Percentiles rank a stretch among this genome's conserved stretches.
Evolutionary conservation across 116 monocot genomes (phyloP).

Genomic region (Posidonia oceanica): DNA sequence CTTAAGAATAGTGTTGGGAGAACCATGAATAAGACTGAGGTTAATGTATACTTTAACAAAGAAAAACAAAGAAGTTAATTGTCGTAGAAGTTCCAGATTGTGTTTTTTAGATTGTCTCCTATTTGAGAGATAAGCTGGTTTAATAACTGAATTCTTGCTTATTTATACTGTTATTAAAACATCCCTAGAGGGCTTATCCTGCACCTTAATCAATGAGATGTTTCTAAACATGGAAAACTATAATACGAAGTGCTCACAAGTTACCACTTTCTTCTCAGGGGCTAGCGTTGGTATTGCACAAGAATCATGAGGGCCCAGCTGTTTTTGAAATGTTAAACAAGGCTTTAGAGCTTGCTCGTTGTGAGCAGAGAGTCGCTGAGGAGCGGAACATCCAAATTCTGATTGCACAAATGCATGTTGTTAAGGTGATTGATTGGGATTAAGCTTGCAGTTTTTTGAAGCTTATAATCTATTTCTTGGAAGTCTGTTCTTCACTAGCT

Average conservation of each 20-base stretch:
- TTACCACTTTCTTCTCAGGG: conserved; percentile 32
- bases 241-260: too few species aligned
- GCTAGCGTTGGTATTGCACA: conserved; percentile 76
- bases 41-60: too few species aligned
- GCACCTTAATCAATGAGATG: too few species aligned
- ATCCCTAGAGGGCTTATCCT: too few species aligned
- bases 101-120: background rate
- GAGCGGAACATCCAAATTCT: conserved; percentile 73
- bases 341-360: conserved; percentile 59
- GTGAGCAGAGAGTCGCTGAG: conserved; percentile 62
- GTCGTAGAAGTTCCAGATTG: background rate
- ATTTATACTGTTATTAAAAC: background rate
- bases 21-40: too few species aligned
- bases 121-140: background rate
- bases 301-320: conserved; percentile 56
- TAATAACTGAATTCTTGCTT: too few species aligned
- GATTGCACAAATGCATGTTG: conserved; percentile 90
- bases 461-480: background rate
- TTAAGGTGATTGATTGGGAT: conserved; percentile 30
- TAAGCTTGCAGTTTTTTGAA: background rate
- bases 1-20: too few species aligned
- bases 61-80: background rate
- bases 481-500: too few species aligned
- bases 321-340: conserved; percentile 67
- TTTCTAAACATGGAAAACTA: too few species aligned